Evolutionary conservation across 345 rosid species (phyloP), one percentile per base, ranked within the genome.

Genomic region (Laguncularia racemosa): DNA sequence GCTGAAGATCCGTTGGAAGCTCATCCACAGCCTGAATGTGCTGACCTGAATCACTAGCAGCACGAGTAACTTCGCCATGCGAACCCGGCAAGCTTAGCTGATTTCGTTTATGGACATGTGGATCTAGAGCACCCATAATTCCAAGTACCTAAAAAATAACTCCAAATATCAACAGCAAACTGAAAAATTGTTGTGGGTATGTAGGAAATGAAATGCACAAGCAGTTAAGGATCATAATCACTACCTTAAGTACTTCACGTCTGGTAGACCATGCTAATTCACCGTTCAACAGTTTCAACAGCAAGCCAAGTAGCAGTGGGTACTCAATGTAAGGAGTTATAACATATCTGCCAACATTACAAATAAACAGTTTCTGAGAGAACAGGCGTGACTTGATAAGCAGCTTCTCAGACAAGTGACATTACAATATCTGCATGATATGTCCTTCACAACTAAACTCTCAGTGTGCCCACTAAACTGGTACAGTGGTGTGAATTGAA

Each of bases 51-150:
- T 93, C 99, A 73, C 88, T 83, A 60, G 95, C 85, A 57, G 95
- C 85, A 55, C 85, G 95, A 33, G 78, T 66, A 71, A 84, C 90
- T 71, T 93, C 99, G 50, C 97, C 95, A 70, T 89, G 95, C 33
- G 90, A 74, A 55, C 92, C 95, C 56, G 90, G 78, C 67, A 84
- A 62, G 57, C 69, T 76, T 64, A 74, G 91, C 65, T 93, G 99
- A 76, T 90, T 93, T 65, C 84, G 78, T 73, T 93, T 93, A 69
- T 90, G 95, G 16, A 66, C 81, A 77, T 87, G 96, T 49, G 99
- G 99, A 87, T 93, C 99, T 69, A 93, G 71, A 69, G 99, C 99
- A 59, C 96, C 99, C 92, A 93, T 87, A 63, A 93, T 93, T 59
- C 99, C 99, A 61, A 93, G 96, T 50, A 93, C 99, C 99, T 93